Evolutionary conservation across 164 flowering plant species (phyloP).

Genomic region (Aristolochia californica): DNA sequence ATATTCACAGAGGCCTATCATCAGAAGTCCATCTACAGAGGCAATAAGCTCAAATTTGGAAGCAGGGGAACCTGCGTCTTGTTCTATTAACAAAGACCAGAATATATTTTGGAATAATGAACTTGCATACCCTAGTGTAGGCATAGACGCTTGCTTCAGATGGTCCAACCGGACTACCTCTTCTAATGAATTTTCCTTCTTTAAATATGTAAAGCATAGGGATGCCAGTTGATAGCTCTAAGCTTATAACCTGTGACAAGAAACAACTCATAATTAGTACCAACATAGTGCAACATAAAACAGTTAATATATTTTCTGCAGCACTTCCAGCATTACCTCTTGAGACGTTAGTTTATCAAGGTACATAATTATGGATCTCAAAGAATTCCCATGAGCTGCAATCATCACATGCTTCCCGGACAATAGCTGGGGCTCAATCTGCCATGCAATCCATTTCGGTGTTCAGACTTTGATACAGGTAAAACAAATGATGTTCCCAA

Average conservation of each 20-base stretch:
- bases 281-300: not conserved
- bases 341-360: constrained; percentile 92
- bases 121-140: constrained; percentile 68
- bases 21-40: no score
- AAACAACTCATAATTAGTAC: not conserved
- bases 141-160: constrained; percentile 98
- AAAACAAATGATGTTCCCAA: not conserved
- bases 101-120: constrained; percentile 1
- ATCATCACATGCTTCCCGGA: constrained; percentile 91
- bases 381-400: constrained; percentile 96
- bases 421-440: constrained; percentile 81
- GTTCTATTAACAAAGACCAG: not conserved
- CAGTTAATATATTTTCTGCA: not conserved
- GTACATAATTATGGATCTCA: constrained; percentile 97
- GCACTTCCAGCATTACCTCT: constrained; percentile 40
- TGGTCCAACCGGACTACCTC: constrained; percentile 93
- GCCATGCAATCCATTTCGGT: constrained; percentile 13
- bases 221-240: constrained; percentile 89
- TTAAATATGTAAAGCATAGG: constrained; percentile 97
- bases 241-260: constrained; percentile 62
- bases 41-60: no score
- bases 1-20: no score
- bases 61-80: no score
- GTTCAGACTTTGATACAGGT: constrained; percentile 8
- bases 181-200: constrained; percentile 76